These are phyloP conservation scores for Pichia heedii DNA, from an alignment of 805 yeast species.

Conservation along the genomic window DNA sequence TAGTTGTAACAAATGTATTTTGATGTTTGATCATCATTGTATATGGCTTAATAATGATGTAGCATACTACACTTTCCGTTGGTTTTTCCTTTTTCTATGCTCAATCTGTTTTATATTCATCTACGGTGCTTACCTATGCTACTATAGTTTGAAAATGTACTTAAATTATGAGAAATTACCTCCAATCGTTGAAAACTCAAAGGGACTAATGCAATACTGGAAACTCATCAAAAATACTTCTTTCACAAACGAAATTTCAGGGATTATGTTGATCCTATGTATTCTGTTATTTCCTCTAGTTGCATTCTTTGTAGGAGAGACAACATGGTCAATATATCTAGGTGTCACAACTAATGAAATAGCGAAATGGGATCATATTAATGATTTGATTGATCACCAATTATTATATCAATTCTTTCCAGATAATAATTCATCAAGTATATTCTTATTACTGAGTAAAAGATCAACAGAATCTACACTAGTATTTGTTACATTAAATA, in stretches of 20 bases:
- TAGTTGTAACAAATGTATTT: constrained; percentile 55
- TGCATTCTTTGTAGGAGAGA: constrained; percentile 31
- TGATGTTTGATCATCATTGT: constrained; percentile 58
- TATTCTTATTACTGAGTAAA: constrained; percentile 3
- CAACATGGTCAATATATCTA: constrained; percentile 38
- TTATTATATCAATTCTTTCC: constrained; percentile 22
- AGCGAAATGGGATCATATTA: constrained; percentile 45
- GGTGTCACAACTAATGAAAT: constrained; percentile 53
- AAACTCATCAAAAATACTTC: constrained; percentile 22
- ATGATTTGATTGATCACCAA: constrained; percentile 26
- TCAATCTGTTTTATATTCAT: constrained; percentile 26
- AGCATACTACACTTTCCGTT: constrained; percentile 43
- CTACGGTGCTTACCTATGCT: constrained; percentile 35
- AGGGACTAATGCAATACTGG: constrained; percentile 14
- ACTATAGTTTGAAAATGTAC: constrained; percentile 14
- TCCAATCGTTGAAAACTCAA: constrained; percentile 2
- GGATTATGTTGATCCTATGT: constrained; percentile 34
- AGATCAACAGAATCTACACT: constrained; percentile 3
- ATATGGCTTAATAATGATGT: constrained; percentile 47
- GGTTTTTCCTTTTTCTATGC: constrained; percentile 36
- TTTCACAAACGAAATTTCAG: constrained; percentile 31
- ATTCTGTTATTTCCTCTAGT: constrained; percentile 30
- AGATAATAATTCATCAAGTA: not conserved
- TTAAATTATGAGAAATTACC: not conserved
- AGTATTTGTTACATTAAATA: constrained; percentile 7